These are phyloP conservation scores for Massariosphaeria phaeospora DNA, from an alignment of 495 filamentous ascomycete genomes.

Conservation along the genomic window DNA sequence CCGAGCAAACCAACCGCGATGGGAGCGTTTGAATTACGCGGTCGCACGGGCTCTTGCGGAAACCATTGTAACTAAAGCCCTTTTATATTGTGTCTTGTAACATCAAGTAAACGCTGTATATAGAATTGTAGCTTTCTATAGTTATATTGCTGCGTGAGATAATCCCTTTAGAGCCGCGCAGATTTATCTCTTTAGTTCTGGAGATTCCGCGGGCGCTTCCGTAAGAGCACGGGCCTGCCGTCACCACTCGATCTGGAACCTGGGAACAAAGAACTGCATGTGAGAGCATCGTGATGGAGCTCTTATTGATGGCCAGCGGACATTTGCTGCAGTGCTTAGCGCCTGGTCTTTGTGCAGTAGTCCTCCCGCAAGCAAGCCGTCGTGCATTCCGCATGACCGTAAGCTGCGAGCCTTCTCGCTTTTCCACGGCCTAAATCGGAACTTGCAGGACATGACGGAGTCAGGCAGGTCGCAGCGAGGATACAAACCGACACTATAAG, in stretches of 20 bases:
- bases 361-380: not conserved
- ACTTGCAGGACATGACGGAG: constrained; percentile 11
- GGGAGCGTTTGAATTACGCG: too few species aligned
- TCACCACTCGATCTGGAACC: too few species aligned
- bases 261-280: not conserved
- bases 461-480: not conserved
- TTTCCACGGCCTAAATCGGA: constrained; percentile 23
- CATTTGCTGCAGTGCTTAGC: not conserved
- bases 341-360: constrained; percentile 17
- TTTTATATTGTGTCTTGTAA: too few species aligned
- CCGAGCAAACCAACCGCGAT: too few species aligned
- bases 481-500: not conserved
- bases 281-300: not conserved
- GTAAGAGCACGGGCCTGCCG: not conserved
- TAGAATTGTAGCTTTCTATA: too few species aligned
- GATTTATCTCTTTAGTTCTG: too few species aligned
- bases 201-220: not conserved
- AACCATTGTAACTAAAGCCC: too few species aligned
- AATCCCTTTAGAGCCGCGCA: too few species aligned
- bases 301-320: not conserved
- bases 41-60: too few species aligned
- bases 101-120: too few species aligned
- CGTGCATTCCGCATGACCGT: constrained; percentile 8
- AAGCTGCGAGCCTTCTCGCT: constrained; percentile 12
- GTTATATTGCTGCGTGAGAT: too few species aligned